Percentiles rank a stretch among this genome's conserved stretches.
Evolutionary conservation across 2,329 filamentous ascomycete genomes (phyloP).

Genomic region (Arthroderma uncinatum): DNA sequence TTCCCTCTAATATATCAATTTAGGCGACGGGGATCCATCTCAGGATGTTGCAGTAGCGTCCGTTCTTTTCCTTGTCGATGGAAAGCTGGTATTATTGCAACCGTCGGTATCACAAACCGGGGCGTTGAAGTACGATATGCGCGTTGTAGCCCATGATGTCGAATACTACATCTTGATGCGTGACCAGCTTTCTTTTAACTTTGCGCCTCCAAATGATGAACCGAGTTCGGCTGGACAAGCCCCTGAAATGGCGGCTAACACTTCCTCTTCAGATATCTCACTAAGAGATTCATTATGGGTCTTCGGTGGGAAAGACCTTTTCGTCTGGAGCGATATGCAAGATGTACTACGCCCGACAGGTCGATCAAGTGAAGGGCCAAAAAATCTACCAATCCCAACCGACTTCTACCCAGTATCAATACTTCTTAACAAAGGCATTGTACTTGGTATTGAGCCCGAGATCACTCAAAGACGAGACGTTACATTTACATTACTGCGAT

Average conservation of each 20-base stretch:
- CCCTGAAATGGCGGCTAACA: constrained; percentile 29
- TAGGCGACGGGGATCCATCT: constrained; percentile 77
- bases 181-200: constrained; percentile 54
- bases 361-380: constrained; percentile 53
- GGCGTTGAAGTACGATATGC: constrained; percentile 95
- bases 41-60: constrained; percentile 90
- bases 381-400: constrained; percentile 65
- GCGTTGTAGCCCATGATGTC: constrained; percentile 86
- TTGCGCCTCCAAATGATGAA: constrained; percentile 39
- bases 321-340: constrained; percentile 79
- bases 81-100: constrained; percentile 84
- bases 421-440: constrained; percentile 75
- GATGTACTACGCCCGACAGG: constrained; percentile 62
- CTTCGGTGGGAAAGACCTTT: constrained; percentile 77
- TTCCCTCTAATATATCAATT: not conserved
- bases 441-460: constrained; percentile 84
- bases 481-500: constrained; percentile 67
- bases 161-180: constrained; percentile 91
- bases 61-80: constrained; percentile 92
- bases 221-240: constrained; percentile 38
- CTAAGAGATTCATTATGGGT: constrained; percentile 86
- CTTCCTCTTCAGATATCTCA: constrained; percentile 40
- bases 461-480: constrained; percentile 87
- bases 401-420: constrained; percentile 93
- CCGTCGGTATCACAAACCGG: constrained; percentile 72